These are phyloP conservation scores for Phytopythium sindhum DNA, from an alignment of 352 stramenopile species.

Conservation along the genomic window DNA sequence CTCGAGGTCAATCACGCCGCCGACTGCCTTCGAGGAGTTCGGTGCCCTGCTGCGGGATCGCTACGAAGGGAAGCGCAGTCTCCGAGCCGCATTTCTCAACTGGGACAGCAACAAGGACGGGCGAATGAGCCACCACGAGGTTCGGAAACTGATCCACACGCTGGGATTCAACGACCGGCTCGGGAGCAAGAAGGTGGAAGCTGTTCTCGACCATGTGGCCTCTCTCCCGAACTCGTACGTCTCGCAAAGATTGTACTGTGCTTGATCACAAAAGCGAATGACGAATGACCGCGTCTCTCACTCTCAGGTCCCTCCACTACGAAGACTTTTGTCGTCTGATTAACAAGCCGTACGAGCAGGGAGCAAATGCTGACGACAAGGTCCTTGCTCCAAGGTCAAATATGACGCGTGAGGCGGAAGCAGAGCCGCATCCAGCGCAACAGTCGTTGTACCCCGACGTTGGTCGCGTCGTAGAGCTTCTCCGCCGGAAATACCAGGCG, in stretches of 20 bases:
- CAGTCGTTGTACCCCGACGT: slow-evolving; percentile 28
- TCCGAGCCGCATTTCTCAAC: slow-evolving; percentile 50
- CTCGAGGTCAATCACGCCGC: neutral
- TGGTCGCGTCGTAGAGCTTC: slow-evolving; percentile 32
- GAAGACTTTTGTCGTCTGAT: slow-evolving; percentile 47
- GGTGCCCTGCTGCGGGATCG: slow-evolving; percentile 41
- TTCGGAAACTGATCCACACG: slow-evolving; percentile 39
- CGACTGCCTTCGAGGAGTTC: slow-evolving; percentile 29
- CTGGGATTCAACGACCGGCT: slow-evolving; percentile 35
- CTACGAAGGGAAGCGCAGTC: slow-evolving; percentile 54
- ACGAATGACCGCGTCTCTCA: neutral
- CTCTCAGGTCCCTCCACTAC: slow-evolving; percentile 35
- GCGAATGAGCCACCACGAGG: slow-evolving; percentile 27
- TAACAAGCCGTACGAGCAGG: slow-evolving; percentile 9
- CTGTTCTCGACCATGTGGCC: slow-evolving; percentile 32
- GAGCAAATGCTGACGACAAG: neutral
- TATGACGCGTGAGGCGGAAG: neutral
- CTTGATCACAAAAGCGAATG: neutral
- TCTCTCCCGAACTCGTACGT: slow-evolving; percentile 27
- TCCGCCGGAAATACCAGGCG: slow-evolving; percentile 49
- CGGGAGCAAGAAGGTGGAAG: slow-evolving; percentile 31
- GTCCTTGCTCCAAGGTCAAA: neutral
- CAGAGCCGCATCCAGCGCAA: slow-evolving; percentile 9
- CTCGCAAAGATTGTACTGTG: neutral
- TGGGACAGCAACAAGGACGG: slow-evolving; percentile 63